These are phyloP conservation scores for Suillus ampliporus DNA, from an alignment of 768 basidiomycete genomes.

Conservation along the genomic window DNA sequence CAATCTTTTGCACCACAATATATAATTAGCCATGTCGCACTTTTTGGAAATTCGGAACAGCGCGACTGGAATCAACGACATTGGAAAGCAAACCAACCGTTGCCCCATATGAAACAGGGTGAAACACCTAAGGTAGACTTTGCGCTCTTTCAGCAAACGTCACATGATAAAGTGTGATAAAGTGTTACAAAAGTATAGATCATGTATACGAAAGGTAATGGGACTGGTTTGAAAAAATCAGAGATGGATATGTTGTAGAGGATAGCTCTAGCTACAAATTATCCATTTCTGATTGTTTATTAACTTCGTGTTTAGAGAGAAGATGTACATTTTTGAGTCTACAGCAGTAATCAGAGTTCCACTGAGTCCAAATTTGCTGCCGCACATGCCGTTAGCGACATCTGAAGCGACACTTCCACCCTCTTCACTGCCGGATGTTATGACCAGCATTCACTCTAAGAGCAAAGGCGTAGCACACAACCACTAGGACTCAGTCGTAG, in stretches of 20 bases:
- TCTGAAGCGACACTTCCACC: too few relatives aligned
- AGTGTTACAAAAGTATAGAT: neutral
- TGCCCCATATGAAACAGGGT: too few relatives aligned
- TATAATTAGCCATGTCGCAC: too few relatives aligned
- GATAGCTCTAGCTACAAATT: neutral
- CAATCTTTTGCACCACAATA: too few relatives aligned
- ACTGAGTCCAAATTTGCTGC: neutral
- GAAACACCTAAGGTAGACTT: neutral
- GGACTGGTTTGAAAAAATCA: neutral
- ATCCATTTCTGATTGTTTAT: neutral
- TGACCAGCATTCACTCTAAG: too few relatives aligned
- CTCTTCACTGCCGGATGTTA: too few relatives aligned
- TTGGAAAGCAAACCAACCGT: too few relatives aligned
- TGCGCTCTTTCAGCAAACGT: neutral
- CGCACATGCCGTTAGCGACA: too few relatives aligned
- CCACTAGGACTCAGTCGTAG: too few relatives aligned
- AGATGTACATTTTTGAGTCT: neutral
- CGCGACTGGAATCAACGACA: too few relatives aligned
- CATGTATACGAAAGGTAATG: neutral
- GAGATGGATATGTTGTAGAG: neutral
- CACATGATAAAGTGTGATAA: slow-evolving; percentile 1
- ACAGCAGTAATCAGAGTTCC: neutral
- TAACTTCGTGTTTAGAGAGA: neutral
- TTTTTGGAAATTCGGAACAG: too few relatives aligned
- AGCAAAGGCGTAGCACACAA: too few relatives aligned